Evolutionary conservation across 2,329 filamentous ascomycete genomes (phyloP), one percentile per base, ranked within the genome.

Genomic region (Zymoseptoria passerinii): DNA sequence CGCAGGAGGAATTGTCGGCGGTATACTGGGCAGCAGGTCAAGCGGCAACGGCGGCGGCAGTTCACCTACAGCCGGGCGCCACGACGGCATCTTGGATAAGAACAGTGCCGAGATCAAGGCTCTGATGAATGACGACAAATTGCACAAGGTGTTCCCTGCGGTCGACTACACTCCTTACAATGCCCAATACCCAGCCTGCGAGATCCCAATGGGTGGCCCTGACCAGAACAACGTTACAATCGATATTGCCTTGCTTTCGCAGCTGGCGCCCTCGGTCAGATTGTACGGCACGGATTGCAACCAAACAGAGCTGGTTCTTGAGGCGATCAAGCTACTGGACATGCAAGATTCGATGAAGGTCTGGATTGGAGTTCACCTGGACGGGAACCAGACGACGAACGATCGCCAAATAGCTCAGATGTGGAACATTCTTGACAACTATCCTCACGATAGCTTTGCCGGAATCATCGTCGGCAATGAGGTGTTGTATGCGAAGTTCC

Each of bases 261-360:
- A 96, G 72, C 79, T 97, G 50, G 96, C 91, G 60, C 92, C 95
- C 71, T 86, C 85, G 2, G 83, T 97, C 52, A 87, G 92, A 7
- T 80, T 96, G 0, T 97, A 97, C 72, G 92, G 92, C 53, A 97
- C 90, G 10, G 92, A 97, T 76, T 97, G 92, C 80, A 96, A 96
- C 74, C 92, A 97, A 75, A 97, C 92, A 0, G 83, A 96, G 73
- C 94, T 97, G 88, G 83, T 95, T 0, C 78, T 97, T 8, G 86
- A 94, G 67, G 86, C 92, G 19, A 87, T 97, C 66, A 80, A 89
- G 58, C 81, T 81, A 54, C 80, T 97, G 10, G 80, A 87, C 55
- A 76, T 96, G 66, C 78, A 73, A 28, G 81, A 88, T 56, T 80
- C 83, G 58, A 84, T 95, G 77, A 95, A 95, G 73, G 79, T 97